These are phyloP conservation scores for Salisapilia sapeloensis DNA, from an alignment of 352 stramenopile species.

Conservation along the genomic window DNA sequence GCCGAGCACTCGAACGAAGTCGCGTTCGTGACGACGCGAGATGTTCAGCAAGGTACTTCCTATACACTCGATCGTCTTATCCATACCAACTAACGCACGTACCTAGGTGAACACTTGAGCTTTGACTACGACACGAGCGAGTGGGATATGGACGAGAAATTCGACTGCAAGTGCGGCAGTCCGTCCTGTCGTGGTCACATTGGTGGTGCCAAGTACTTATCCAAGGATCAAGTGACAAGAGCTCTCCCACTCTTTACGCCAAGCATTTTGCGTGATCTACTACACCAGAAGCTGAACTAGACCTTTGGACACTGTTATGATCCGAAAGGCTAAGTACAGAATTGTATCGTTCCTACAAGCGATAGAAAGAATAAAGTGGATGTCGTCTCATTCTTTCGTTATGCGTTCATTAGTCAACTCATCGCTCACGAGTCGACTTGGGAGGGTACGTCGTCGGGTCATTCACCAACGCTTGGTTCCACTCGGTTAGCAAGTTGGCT, in stretches of 20 bases:
- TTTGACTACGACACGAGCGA: slow-evolving; percentile 85
- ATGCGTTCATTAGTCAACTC: slow-evolving; percentile 1
- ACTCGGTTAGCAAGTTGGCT: slow-evolving; percentile 17
- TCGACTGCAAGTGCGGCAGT: slow-evolving; percentile 64
- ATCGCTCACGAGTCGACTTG: slow-evolving; percentile 4
- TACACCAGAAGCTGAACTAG: slow-evolving; percentile 36
- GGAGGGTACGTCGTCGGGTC: slow-evolving; percentile 16
- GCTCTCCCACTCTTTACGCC: slow-evolving; percentile 54
- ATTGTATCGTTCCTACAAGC: too few relatives aligned
- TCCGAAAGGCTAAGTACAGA: slow-evolving; percentile 2
- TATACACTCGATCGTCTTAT: too few relatives aligned
- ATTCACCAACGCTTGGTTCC: slow-evolving; percentile 12
- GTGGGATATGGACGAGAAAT: slow-evolving; percentile 87
- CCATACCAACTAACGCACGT: neutral
- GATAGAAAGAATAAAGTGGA: neutral
- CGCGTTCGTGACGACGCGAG: slow-evolving; percentile 58
- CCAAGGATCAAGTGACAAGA: slow-evolving; percentile 22
- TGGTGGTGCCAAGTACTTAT: slow-evolving; percentile 66
- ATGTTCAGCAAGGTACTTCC: slow-evolving; percentile 42
- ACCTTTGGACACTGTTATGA: neutral
- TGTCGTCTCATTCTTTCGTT: slow-evolving; percentile 1
- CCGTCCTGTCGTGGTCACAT: slow-evolving; percentile 45
- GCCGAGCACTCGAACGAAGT: slow-evolving; percentile 51
- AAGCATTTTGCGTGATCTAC: slow-evolving; percentile 45
- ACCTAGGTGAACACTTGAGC: slow-evolving; percentile 36